Conservation (phyloP, 2,329 filamentous ascomycete genomes). For the Cercospora zeina region DNA sequence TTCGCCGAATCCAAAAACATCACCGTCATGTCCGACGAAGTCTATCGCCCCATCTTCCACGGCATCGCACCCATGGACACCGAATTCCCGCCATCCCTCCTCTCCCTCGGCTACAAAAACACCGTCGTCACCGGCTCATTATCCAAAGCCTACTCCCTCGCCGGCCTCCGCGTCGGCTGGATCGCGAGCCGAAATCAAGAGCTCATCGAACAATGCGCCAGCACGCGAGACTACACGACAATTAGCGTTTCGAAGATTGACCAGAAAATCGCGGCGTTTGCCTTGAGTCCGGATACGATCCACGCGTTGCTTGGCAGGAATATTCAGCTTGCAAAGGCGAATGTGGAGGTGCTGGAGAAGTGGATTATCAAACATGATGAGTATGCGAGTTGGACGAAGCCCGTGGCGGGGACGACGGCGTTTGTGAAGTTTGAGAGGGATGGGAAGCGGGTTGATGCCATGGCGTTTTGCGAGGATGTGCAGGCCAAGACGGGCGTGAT, state of each 20-base stretch:
- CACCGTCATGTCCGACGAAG: constrained; percentile 73
- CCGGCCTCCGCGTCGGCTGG: constrained; percentile 82
- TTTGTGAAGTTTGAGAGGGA: constrained; percentile 69
- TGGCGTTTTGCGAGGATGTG: constrained; percentile 68
- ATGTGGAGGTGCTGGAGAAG: constrained; percentile 64
- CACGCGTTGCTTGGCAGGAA: constrained; percentile 64
- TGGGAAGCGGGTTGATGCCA: constrained; percentile 67
- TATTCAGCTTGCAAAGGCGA: constrained; percentile 65
- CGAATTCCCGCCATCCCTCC: constrained; percentile 65
- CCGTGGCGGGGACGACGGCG: constrained; percentile 75
- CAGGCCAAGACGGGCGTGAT: constrained; percentile 69
- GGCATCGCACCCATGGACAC: constrained; percentile 56
- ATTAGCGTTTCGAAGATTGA: constrained; percentile 84
- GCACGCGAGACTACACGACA: constrained; percentile 76
- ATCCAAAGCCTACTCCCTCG: constrained; percentile 81
- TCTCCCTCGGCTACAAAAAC: constrained; percentile 70
- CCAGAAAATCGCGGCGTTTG: constrained; percentile 74
- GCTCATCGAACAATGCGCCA: constrained; percentile 64
- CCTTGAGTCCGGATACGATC: constrained; percentile 66
- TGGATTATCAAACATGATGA: constrained; percentile 67
- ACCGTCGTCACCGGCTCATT: constrained; percentile 75
- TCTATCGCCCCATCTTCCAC: constrained; percentile 82
- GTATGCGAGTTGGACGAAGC: constrained; percentile 69
- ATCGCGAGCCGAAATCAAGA: constrained; percentile 64
- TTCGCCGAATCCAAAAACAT: constrained; percentile 65